phyloP scores from a whole-genome alignment of 345 rosid genomes.

The Syzygium jambos region DNA sequence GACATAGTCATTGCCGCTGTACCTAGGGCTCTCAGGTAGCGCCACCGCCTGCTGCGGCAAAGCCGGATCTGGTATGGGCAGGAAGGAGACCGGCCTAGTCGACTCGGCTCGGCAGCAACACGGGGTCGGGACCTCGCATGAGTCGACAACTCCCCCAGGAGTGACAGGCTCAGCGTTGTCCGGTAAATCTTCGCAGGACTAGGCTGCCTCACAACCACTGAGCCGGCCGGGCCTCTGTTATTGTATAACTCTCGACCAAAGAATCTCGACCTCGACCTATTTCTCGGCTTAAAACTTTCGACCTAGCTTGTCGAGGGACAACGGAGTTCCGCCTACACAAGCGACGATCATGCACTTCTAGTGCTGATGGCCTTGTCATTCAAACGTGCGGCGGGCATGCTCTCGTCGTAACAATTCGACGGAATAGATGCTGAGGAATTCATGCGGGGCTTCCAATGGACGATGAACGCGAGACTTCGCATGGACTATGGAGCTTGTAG shows the following conservation, averaged over 20 bases:
- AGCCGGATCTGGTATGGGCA: too few relatives aligned
- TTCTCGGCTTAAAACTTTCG: not conserved
- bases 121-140: fast-evolving
- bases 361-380: not conserved
- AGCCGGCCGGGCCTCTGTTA: not conserved
- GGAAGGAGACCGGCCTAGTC: too few relatives aligned
- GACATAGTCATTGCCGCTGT: too few relatives aligned
- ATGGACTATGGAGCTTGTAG: not conserved
- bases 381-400: not conserved
- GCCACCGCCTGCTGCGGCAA: too few relatives aligned
- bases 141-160: not conserved
- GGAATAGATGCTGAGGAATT: not conserved
- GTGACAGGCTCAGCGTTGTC: not conserved
- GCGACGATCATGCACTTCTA: not conserved
- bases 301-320: not conserved
- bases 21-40: too few relatives aligned
- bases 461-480: too few relatives aligned
- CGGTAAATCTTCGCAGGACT: not conserved
- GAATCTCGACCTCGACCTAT: not conserved
- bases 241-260: not conserved
- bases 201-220: not conserved
- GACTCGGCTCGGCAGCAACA: not conserved
- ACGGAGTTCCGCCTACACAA: not conserved
- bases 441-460: too few relatives aligned
- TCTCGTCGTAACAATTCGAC: not conserved